Percentiles rank a stretch among this genome's conserved stretches.
Conservation (phyloP, 176 grass and related monocot species). For the Typha latifolia region DNA sequence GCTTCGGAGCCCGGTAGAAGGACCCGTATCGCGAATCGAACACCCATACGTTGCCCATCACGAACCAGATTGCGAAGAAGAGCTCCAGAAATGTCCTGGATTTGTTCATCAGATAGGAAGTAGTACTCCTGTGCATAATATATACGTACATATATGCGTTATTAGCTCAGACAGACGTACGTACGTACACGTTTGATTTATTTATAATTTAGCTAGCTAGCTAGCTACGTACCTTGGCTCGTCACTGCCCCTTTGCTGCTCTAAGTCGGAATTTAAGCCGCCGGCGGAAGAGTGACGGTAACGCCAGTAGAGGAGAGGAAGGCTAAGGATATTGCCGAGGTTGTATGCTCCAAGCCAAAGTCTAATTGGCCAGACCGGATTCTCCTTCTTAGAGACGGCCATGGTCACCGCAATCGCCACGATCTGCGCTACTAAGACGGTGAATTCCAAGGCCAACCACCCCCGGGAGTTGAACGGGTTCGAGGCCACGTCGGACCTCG, state of each 20-base stretch:
- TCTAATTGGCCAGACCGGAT: constrained; percentile 73
- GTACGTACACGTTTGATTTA: no score
- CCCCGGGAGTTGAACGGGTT: constrained; percentile 83
- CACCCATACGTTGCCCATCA: constrained; percentile 99
- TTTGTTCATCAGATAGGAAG: constrained; percentile 81
- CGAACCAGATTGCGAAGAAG: constrained; percentile 96
- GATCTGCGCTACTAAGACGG: constrained; percentile 48
- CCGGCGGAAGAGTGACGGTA: constrained; percentile 28
- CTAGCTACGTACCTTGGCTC: constrained; percentile 30
- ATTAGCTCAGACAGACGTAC: neutral
- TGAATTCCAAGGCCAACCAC: constrained; percentile 71
- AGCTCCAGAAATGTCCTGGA: constrained; percentile 79
- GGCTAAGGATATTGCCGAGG: constrained; percentile 78
- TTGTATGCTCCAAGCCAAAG: constrained; percentile 85
- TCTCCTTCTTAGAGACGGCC: constrained; percentile 41
- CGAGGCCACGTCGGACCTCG: constrained; percentile 73
- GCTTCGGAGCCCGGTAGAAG: constrained; percentile 59
- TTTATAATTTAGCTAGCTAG: no score
- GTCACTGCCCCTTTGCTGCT: constrained; percentile 40
- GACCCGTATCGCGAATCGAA: constrained; percentile 76
- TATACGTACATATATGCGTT: neutral
- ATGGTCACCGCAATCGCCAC: constrained; percentile 35
- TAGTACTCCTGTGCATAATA: constrained; percentile 22
- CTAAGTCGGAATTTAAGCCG: constrained; percentile 27
- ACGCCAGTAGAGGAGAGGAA: constrained; percentile 91